Evolutionary conservation across 208 protist genomes (phyloP).

Genomic region (Crithidia fasciculata): DNA sequence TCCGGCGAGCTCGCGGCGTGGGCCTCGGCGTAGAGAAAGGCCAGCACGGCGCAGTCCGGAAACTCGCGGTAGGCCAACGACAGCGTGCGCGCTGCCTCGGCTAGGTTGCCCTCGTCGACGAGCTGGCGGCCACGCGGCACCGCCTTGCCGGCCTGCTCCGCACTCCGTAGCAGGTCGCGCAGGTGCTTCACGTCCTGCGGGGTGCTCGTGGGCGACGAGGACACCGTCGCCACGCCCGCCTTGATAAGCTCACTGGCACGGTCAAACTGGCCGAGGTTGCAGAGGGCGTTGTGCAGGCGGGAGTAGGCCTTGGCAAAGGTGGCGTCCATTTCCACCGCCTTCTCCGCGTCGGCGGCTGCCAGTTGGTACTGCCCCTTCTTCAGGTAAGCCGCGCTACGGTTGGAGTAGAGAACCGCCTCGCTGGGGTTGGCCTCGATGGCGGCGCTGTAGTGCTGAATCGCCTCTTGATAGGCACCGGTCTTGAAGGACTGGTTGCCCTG

Average conservation of each 20-base stretch:
- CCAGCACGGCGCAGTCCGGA: constrained; percentile 57
- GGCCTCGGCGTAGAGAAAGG: constrained; percentile 75
- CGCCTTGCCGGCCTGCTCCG: constrained; percentile 54
- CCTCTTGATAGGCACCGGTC: constrained; percentile 68
- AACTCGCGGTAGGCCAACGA: constrained; percentile 46
- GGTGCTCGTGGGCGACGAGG: constrained; percentile 21
- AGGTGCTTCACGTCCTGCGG: constrained; percentile 57
- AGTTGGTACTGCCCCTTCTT: constrained; percentile 56
- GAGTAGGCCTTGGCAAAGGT: constrained; percentile 88
- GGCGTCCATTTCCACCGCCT: constrained; percentile 76
- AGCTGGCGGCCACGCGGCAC: constrained; percentile 39
- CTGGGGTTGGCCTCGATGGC: constrained; percentile 74
- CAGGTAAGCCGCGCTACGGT: constrained; percentile 91
- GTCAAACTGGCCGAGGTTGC: constrained; percentile 70
- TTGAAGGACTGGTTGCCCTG: constrained; percentile 93
- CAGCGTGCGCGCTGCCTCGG: constrained; percentile 45
- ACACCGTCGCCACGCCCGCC: constrained; percentile 21
- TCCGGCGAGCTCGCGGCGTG: constrained; percentile 55
- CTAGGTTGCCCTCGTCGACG: constrained; percentile 39
- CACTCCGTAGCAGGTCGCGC: constrained; percentile 45
- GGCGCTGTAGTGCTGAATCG: constrained; percentile 82
- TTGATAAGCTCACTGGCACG: constrained; percentile 54
- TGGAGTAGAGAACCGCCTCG: constrained; percentile 91
- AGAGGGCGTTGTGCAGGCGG: constrained; percentile 83
- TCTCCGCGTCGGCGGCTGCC: constrained; percentile 70